Conservation (phyloP, 305 asterid species). For the Fraxinus dipetala region DNA sequence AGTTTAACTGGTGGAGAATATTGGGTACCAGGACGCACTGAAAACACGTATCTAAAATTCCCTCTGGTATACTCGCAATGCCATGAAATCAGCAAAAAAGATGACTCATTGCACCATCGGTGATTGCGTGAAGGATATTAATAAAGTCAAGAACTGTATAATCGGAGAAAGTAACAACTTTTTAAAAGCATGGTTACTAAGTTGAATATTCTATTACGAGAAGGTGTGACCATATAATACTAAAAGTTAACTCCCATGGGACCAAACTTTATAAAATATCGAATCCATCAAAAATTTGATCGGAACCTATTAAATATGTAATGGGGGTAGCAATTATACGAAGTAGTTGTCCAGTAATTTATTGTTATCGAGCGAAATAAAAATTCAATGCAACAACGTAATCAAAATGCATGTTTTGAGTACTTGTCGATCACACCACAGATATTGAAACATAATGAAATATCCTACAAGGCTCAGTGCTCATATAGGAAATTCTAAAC, state of each 20-base stretch:
- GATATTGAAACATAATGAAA: neutral
- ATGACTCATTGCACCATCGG: neutral
- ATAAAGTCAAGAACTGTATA: neutral
- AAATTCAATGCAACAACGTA: neutral
- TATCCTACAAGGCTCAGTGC: neutral
- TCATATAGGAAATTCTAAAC: neutral
- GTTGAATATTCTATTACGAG: slow-evolving; percentile 25
- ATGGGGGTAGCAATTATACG: neutral
- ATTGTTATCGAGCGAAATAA: neutral
- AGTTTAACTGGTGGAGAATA: neutral
- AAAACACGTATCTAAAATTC: neutral
- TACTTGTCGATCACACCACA: neutral
- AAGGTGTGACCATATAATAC: slow-evolving; percentile 17
- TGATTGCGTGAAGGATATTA: neutral
- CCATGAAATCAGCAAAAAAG: neutral
- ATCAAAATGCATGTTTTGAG: neutral
- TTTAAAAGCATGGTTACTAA: neutral
- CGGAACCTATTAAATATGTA: slow-evolving; percentile 5
- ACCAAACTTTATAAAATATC: neutral
- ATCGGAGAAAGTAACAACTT: slow-evolving; percentile 21
- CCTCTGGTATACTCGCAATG: neutral
- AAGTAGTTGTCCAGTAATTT: neutral
- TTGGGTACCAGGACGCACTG: neutral
- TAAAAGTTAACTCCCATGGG: slow-evolving; percentile 22
- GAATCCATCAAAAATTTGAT: slow-evolving; percentile 16